Base-by-base conservation (phyloP, 495 filamentous ascomycete genomes). In the Neurospora tetrasperma region DNA sequence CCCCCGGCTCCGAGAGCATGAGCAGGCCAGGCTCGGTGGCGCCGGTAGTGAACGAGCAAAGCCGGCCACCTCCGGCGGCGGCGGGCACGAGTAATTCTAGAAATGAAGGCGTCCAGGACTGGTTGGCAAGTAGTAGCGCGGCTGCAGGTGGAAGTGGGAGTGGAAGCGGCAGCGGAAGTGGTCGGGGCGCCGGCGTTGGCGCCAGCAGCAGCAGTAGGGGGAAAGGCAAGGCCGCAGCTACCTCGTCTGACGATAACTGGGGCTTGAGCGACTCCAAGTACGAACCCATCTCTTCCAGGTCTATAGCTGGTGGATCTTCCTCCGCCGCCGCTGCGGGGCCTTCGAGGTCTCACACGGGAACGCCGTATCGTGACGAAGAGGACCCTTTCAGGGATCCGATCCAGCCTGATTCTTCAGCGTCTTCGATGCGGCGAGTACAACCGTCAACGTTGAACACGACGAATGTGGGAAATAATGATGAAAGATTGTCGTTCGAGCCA, bases 361-460 rank as follows among this genome's bases (percentile, higher is more conserved):
- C 81, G 31, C 78, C 81, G 31, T 70, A 71, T 44, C 46, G 78
- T 70, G 77, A 82, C 70, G 75, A 80, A 10, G 83, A 84, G n/a
- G 80, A 88, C 72, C 84, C 83, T 11, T 85, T 87, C 74, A 80
- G 82, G 12, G 85, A 86, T 69, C 85, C 84, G 11, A 76, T 79
- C 14, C 54, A 62, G 10, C 75, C 75, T 2, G 80, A 80, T 31
- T 62, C 46, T 11, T 59, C 78, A n/a, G 75, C 76, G 16, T 78
- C 77, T 18, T 74, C 73, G 6, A 46, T 72, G 43, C 75, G 68
- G 74, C 75, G 38, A 74, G 72, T 18, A 74, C 72, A 4, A 75
- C 74, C 27, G 76, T 77, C 39, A 66, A 71, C 71, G 6, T 69
- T 70, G 59, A 59, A 20, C 68, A 16, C 54, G 23, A 31, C 12